A percentile compares a stretch with the other conserved stretches of the same genome.
Conservation (phyloP, 2,329 filamentous ascomycete genomes). For the Monosporascus sp. region DNA sequence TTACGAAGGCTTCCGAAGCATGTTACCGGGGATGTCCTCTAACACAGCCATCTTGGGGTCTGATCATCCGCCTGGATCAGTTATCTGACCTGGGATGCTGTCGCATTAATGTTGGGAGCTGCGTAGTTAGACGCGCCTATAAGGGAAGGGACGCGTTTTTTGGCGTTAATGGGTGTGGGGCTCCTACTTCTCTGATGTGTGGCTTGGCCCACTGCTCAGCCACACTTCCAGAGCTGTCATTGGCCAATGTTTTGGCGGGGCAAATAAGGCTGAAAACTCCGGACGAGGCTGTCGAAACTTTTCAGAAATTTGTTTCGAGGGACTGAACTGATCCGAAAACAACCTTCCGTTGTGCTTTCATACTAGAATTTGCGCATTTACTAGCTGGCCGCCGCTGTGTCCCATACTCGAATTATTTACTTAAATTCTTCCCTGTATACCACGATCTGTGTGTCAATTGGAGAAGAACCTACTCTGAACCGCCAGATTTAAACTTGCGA, state of each 20-base stretch:
- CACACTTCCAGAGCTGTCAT: neutral
- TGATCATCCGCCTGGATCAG: neutral
- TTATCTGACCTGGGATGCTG: neutral
- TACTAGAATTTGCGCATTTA: too few species aligned
- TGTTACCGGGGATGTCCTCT: constrained; percentile 35
- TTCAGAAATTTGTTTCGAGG: neutral
- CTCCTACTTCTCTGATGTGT: neutral
- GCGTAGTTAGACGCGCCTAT: constrained; percentile 11
- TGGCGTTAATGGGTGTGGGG: constrained; percentile 30
- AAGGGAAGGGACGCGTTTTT: constrained; percentile 26
- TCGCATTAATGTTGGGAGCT: constrained; percentile 2
- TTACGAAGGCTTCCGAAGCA: constrained; percentile 47
- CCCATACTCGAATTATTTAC: too few species aligned
- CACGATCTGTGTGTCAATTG: too few species aligned
- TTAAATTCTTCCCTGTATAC: too few species aligned
- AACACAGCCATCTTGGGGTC: constrained; percentile 35
- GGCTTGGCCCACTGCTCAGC: neutral
- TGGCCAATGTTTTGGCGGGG: neutral
- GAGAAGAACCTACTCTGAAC: too few species aligned
- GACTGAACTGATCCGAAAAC: neutral
- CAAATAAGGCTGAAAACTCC: neutral
- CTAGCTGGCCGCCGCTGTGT: too few species aligned
- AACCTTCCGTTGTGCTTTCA: too few species aligned
- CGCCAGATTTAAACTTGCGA: neutral
- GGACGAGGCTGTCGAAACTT: neutral